phyloP scores from a whole-genome alignment of 176 grass and related monocot genomes.

The Secale cereale region DNA sequence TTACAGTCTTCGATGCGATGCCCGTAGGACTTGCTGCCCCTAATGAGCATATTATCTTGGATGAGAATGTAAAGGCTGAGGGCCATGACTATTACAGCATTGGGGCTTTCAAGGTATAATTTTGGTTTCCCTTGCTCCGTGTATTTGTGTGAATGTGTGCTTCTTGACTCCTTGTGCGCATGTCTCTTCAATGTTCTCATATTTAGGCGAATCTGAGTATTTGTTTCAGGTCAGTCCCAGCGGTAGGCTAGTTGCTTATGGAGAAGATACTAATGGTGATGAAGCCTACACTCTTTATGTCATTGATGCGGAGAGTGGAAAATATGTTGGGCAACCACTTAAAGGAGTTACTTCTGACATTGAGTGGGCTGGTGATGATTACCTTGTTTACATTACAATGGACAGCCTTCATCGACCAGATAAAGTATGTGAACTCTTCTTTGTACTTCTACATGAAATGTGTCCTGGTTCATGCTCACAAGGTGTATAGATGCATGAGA shows the following conservation, averaged over 20 bases:
- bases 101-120: constrained; percentile 58
- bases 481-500: neutral
- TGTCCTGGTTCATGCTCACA: neutral
- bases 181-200: neutral
- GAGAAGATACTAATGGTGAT: constrained; percentile 84
- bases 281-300: constrained; percentile 83
- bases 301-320: constrained; percentile 63
- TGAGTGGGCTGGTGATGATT: constrained; percentile 77
- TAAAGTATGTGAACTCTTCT: constrained; percentile 51
- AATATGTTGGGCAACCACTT: constrained; percentile 56
- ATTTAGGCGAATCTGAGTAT: neutral
- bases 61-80: constrained; percentile 79
- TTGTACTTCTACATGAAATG: constrained; percentile 6
- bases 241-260: constrained; percentile 79
- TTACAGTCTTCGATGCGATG: constrained; percentile 72
- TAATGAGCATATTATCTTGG: constrained; percentile 75
- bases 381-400: constrained; percentile 86
- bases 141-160: neutral
- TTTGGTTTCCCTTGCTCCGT: neutral
- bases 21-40: constrained; percentile 56
- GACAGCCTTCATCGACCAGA: constrained; percentile 76
- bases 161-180: neutral
- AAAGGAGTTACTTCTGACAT: constrained; percentile 70
- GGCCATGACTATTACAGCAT: constrained; percentile 76
- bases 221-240: constrained; percentile 76